phyloP scores from a whole-genome alignment of 768 basidiomycete species.

The Podaxis carcinomalis region DNA sequence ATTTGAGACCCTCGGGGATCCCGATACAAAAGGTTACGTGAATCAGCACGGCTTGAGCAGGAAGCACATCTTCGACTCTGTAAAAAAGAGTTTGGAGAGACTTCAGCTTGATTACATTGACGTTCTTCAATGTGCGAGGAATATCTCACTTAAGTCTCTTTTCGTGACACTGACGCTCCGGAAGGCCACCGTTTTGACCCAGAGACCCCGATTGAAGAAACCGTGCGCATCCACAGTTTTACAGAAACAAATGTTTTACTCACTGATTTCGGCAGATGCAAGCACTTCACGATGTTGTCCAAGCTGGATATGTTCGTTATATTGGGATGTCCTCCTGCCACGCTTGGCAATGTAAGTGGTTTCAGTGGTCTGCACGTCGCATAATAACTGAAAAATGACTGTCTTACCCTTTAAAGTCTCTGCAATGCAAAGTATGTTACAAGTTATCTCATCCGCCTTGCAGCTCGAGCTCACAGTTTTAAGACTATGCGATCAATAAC shows the following conservation, averaged over 20 bases:
- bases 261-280: conserved; percentile 41
- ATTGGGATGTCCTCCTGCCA: conserved; percentile 55
- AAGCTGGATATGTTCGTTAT: conserved; percentile 59
- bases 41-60: conserved; percentile 46
- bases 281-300: conserved; percentile 62
- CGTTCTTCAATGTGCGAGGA: conserved; percentile 58
- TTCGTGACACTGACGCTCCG: conserved; percentile 26
- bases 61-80: conserved; percentile 70
- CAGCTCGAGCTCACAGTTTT: neutral
- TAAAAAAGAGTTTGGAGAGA: conserved; percentile 59
- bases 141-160: neutral
- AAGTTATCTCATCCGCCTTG: too few species aligned
- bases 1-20: conserved; percentile 9
- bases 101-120: conserved; percentile 77
- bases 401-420: conserved; percentile 27
- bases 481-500: conserved; percentile 58
- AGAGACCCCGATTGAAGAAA: conserved; percentile 58
- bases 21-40: conserved; percentile 43
- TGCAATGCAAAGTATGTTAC: conserved; percentile 47
- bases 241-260: neutral
- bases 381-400: neutral
- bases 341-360: conserved; percentile 47
- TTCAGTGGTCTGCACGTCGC: neutral
- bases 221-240: conserved; percentile 22
- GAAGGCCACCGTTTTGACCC: conserved; percentile 52